Base-by-base conservation (phyloP, 106 monocot genomes). In the Agapanthus africanus region DNA sequence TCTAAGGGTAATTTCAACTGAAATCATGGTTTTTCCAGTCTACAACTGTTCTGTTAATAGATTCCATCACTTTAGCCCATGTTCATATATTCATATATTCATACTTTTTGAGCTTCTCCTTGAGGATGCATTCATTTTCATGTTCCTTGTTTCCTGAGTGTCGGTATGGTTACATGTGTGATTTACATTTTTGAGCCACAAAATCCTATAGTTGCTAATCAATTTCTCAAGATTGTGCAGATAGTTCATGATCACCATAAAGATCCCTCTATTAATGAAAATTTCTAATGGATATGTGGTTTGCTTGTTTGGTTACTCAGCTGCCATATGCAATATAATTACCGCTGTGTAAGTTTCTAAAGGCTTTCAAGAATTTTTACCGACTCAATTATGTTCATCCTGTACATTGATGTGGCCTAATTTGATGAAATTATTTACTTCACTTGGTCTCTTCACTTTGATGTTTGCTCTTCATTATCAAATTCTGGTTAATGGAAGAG, bases 1-100 rank as follows among this genome's bases (percentile, higher is more conserved):
- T 72, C 54, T 92, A 57, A 82, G 92, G 74, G 97, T 97, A 74
- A 40, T 81, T 37, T 49, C 16, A 11, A 57, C 46, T 64, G 64
- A n/a, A 35, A 33, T 32, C 37, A 15, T 47, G 19, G 28, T 21
- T 47, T 28, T 54, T 54, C 37, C 0, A 71, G 44, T 30, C 56
- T 3, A 18, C 39, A 14, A 15, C 5, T 40, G 23, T 23, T 35
- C 26, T 28, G 28, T 56, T 18, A 0, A 21, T 13, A 4, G 32
- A 16, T 59, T 59, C 35, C 18, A 36, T 33, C 35, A 35, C 14
- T n/a, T 35, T n/a, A 61, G 36, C 19, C 19, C 14, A 35, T 61
- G 8, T 8, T 21, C 22, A 15, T 9, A 0, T 4, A 32, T 21
- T 62, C n/a, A n/a, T n/a, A n/a, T n/a, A n/a, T n/a, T 38, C 11